Base-by-base conservation (phyloP, 2,329 filamentous ascomycete species). In the Nannizzia gypsea region DNA sequence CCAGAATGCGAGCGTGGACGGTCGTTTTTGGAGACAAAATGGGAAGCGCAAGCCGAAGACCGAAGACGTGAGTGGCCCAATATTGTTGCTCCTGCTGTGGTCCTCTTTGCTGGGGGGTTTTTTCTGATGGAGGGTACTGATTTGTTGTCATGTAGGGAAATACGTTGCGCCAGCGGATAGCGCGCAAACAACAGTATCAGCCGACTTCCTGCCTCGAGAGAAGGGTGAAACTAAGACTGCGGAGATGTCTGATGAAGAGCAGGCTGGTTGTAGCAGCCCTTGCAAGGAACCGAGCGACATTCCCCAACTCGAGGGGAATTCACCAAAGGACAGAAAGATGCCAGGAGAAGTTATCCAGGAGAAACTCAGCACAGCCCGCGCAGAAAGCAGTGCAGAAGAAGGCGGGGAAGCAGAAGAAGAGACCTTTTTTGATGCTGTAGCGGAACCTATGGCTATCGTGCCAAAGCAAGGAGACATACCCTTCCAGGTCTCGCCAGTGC, bases 11-110 rank as follows among this genome's bases (percentile, higher is more conserved):
- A 66, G 56, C 64, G 67, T 36, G 69, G 67, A 36, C 66, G 67
- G 26, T 73, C 72, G 17, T 74, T 75, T 62, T 65, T 74, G 15
- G 73, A 75, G 63, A 76, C 73, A 2, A 74, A 73, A 59, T 74
- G 73, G 71, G 73, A 74, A 61, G 65, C 66, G 38, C 70, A 73
- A 38, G 64, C 61, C 6, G 48, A 26, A 26, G 65, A 66, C 20
- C 68, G 69, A 59, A 63, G 65, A 68, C 70, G 72, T 74, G 57
- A 69, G 66, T 52, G 46, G 52, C 24, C 3, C 20, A 54, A 13
- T 36, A 36, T n/a, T 8, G 28, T n/a, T 42, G n/a, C n/a, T 13
- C n/a, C 15, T 42, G 38, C n/a, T 42, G 13, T 6, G 38, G 6
- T 8, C 15, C 3, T 42, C 38, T 4, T 31, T 13, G n/a, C 40